These are phyloP conservation scores for Saccharomycopsis schoenii DNA, from an alignment of 805 yeast genomes.

Conservation along the genomic window DNA sequence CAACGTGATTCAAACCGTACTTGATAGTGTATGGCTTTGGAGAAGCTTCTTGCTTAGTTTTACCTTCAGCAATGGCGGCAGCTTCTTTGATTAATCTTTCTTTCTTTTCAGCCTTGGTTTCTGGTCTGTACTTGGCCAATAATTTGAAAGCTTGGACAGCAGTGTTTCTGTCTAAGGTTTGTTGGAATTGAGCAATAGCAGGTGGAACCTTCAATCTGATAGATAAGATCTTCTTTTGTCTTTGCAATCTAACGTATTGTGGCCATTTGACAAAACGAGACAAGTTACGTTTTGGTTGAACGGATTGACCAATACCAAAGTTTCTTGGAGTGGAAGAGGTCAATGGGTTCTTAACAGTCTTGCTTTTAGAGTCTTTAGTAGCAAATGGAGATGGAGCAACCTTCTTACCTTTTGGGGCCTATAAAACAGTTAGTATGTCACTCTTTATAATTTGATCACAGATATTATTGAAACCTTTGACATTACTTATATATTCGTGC, in stretches of 20 bases:
- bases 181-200: slow-evolving; percentile 92
- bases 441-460: neutral
- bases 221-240: slow-evolving; percentile 94
- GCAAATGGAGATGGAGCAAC: slow-evolving; percentile 99
- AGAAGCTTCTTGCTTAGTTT: slow-evolving; percentile 92
- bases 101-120: slow-evolving; percentile 94
- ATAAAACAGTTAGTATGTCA: neutral
- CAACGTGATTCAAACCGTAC: slow-evolving; percentile 99
- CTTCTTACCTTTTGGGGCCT: slow-evolving; percentile 54
- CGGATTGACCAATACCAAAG: slow-evolving; percentile 93
- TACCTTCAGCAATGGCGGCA: slow-evolving; percentile 97
- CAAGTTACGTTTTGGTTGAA: slow-evolving; percentile 94
- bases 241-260: slow-evolving; percentile 94
- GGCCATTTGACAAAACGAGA: slow-evolving; percentile 99
- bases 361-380: slow-evolving; percentile 48
- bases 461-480: neutral
- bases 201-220: slow-evolving; percentile 99
- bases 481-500: neutral
- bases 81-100: slow-evolving; percentile 98
- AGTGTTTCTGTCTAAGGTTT: slow-evolving; percentile 96
- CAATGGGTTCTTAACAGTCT: slow-evolving; percentile 67
- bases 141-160: slow-evolving; percentile 96
- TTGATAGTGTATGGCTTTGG: slow-evolving; percentile 95
- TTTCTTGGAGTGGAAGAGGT: slow-evolving; percentile 83
- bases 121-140: slow-evolving; percentile 99